Conservation (phyloP, 2,329 filamentous ascomycete genomes). For the Lasiodiplodia sp. region DNA sequence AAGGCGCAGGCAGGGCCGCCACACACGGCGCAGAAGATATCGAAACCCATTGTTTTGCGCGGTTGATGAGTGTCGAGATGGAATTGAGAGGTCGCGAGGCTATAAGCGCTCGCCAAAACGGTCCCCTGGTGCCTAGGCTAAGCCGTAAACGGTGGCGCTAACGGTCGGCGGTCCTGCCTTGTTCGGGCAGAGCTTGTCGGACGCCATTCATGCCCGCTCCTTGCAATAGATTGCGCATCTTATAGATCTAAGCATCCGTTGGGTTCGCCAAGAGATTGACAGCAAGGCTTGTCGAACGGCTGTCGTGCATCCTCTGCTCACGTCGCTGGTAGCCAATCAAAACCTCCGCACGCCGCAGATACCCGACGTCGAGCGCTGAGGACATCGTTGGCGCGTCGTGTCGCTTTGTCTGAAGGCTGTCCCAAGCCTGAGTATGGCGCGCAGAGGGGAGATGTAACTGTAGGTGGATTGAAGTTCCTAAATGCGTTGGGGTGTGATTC, state of each 20-base stretch:
- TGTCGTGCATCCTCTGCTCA: no score
- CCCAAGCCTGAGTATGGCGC: no score
- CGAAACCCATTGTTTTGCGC: background rate
- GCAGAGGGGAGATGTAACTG: no score
- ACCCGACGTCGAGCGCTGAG: background rate
- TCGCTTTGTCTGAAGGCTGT: background rate
- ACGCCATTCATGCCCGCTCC: background rate
- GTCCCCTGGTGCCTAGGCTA: background rate
- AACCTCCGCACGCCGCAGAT: background rate
- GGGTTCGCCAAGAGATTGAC: background rate
- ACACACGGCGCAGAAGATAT: conserved; percentile 6
- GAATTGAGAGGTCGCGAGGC: background rate
- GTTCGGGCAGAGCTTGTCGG: background rate
- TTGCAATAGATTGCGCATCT: background rate
- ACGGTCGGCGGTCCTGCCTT: background rate
- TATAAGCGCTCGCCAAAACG: background rate
- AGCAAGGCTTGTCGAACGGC: background rate
- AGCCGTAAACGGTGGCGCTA: background rate
- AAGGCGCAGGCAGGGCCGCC: background rate
- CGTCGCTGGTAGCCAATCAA: background rate
- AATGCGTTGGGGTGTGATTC: no score
- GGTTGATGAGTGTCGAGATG: background rate
- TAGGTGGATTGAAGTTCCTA: no score
- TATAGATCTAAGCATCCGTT: background rate
- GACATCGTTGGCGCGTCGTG: background rate